Evolutionary conservation across 345 rosid species (phyloP).

Genomic region (Eucalyptus urophylla): DNA sequence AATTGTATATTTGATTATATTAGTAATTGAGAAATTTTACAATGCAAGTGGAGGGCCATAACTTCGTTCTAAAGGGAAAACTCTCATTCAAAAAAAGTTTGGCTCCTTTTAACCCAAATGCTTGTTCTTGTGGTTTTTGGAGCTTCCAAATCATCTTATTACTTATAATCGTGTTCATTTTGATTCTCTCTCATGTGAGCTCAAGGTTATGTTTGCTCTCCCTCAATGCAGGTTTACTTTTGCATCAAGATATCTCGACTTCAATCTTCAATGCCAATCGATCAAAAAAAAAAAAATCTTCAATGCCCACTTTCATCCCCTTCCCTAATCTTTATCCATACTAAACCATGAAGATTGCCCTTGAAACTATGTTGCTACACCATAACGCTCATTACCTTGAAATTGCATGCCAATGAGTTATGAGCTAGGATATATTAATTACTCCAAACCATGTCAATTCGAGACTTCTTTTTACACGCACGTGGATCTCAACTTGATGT

Average conservation of each 20-base stretch:
- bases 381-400: not conserved
- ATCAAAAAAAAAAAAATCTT: no score
- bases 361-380: not conserved
- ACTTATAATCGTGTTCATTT: not conserved
- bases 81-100: not conserved
- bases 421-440: not conserved
- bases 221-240: not conserved
- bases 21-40: not conserved
- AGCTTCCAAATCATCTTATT: not conserved
- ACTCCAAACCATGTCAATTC: not conserved
- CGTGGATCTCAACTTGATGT: not conserved
- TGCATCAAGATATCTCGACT: not conserved
- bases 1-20: not conserved
- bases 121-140: not conserved
- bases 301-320: not conserved
- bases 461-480: not conserved
- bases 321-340: not conserved
- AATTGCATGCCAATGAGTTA: not conserved
- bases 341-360: not conserved
- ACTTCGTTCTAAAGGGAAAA: not conserved
- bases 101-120: not conserved
- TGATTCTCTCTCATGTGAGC: not conserved
- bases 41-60: not conserved
- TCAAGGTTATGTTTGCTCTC: not conserved
- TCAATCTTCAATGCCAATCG: no score